Evolutionary conservation across 2,329 filamentous ascomycete genomes (phyloP).

Genomic region (Claviceps spartinae): DNA sequence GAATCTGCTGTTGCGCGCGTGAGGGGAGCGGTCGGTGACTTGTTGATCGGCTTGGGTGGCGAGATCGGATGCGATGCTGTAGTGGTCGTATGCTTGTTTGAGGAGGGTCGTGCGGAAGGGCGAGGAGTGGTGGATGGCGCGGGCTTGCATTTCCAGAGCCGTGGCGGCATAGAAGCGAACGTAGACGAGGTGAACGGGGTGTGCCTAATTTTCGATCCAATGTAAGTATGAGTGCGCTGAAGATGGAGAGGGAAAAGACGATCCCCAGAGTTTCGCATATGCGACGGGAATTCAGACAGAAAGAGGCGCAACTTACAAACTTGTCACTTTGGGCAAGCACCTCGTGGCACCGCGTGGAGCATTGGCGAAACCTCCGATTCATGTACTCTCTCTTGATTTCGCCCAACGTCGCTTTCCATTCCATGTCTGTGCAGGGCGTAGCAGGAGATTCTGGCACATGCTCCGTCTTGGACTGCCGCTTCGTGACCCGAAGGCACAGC

Average conservation of each 20-base stretch:
- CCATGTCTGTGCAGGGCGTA: constrained; percentile 27
- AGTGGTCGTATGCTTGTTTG: constrained; percentile 37
- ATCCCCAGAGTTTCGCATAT: too few species aligned
- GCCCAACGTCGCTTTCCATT: constrained; percentile 37
- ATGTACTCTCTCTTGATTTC: constrained; percentile 42
- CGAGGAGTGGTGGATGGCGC: constrained; percentile 31
- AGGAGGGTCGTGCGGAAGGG: constrained; percentile 34
- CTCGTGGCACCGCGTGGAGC: constrained; percentile 38
- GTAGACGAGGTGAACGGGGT: constrained; percentile 43
- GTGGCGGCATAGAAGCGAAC: constrained; percentile 49
- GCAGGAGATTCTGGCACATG: neutral
- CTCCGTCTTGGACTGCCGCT: neutral
- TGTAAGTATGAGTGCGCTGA: neutral
- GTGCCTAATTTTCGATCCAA: constrained; percentile 18
- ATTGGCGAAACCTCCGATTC: constrained; percentile 36
- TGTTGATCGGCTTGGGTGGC: constrained; percentile 31
- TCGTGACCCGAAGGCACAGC: neutral
- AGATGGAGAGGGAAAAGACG: neutral
- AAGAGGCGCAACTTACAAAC: constrained; percentile 20
- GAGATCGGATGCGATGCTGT: constrained; percentile 33
- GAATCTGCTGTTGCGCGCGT: constrained; percentile 22
- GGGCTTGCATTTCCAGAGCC: constrained; percentile 43
- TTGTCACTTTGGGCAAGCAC: constrained; percentile 36
- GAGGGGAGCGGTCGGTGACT: constrained; percentile 24
- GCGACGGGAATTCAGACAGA: neutral